A percentile compares a stretch with the other conserved stretches of the same genome.
These are phyloP conservation scores for Rubus parviflorus DNA, from an alignment of 306 rosid species.

Conservation along the genomic window DNA sequence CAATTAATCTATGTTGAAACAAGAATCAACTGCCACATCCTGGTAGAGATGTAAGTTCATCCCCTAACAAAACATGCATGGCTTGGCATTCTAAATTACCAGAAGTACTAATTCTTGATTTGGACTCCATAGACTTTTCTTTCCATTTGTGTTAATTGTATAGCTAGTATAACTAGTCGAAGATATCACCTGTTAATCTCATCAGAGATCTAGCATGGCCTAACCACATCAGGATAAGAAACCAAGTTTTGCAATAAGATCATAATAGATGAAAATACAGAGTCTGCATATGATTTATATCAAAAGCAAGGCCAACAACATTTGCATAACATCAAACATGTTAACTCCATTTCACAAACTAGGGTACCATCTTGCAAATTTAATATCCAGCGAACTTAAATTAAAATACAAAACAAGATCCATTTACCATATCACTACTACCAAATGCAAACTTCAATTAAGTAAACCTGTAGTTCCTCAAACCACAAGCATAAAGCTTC, in stretches of 20 bases:
- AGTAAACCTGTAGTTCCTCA: not conserved
- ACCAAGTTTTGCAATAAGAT: not conserved
- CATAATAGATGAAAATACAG: not conserved
- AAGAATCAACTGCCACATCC: no score
- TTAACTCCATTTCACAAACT: slow-evolving; percentile 9
- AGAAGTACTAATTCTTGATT: no score
- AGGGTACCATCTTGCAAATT: slow-evolving; percentile 2
- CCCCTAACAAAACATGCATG: no score
- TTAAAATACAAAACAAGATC: slow-evolving; percentile 9
- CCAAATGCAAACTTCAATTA: slow-evolving; percentile 6
- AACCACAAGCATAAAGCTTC: not conserved
- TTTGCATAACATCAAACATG: not conserved
- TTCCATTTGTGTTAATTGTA: no score
- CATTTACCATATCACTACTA: not conserved
- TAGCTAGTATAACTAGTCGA: not conserved
- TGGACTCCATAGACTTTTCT: not conserved
- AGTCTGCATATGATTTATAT: not conserved
- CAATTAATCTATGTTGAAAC: no score
- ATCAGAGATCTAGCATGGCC: no score
- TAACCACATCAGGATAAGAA: not conserved
- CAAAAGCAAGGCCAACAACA: not conserved
- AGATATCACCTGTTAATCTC: no score
- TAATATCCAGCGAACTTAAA: not conserved
- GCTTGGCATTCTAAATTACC: no score
- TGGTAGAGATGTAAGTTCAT: no score